Conservation (phyloP, 1,284 basidiomycete genomes). For the Cryptococcus jaspeensis region DNA sequence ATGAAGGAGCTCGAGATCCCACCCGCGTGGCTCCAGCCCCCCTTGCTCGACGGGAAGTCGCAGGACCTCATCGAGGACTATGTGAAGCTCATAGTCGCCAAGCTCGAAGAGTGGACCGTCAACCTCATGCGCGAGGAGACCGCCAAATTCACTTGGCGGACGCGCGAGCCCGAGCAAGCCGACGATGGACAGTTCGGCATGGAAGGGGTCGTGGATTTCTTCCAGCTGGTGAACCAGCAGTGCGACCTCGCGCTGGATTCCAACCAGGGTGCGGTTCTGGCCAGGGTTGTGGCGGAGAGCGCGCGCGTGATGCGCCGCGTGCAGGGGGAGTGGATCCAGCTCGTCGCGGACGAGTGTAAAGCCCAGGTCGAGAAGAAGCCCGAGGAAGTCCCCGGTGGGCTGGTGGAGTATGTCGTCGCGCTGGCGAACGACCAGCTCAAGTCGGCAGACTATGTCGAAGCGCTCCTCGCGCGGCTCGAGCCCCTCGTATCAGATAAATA, state of each 20-base stretch:
- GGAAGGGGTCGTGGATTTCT: constrained; percentile 90
- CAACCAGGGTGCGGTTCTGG: constrained; percentile 88
- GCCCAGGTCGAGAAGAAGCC: constrained; percentile 78
- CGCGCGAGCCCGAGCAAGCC: constrained; percentile 83
- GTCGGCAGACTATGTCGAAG: constrained; percentile 89
- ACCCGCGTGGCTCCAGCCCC: constrained; percentile 76
- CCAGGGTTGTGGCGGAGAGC: constrained; percentile 83
- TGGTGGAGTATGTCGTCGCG: constrained; percentile 95
- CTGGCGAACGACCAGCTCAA: constrained; percentile 99
- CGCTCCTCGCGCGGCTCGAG: constrained; percentile 79
- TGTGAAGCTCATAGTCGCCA: constrained; percentile 85
- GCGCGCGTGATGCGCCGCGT: constrained; percentile 87
- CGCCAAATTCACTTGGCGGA: constrained; percentile 76
- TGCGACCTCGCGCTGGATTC: constrained; percentile 93
- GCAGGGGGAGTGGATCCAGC: constrained; percentile 83
- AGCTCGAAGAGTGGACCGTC: constrained; percentile 94
- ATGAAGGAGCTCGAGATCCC: constrained; percentile 91
- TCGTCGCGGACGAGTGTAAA: constrained; percentile 82
- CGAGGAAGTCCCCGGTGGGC: constrained; percentile 80
- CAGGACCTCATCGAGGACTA: constrained; percentile 95
- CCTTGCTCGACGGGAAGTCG: constrained; percentile 89
- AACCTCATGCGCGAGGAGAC: constrained; percentile 93
- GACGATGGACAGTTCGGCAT: constrained; percentile 86
- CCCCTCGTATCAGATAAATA: constrained; percentile 93
- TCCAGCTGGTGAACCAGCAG: constrained; percentile 98